Evolutionary conservation across 2,329 filamentous ascomycete genomes (phyloP), one percentile per base, ranked within the genome.

Genomic region (Epichloe hybrida): DNA sequence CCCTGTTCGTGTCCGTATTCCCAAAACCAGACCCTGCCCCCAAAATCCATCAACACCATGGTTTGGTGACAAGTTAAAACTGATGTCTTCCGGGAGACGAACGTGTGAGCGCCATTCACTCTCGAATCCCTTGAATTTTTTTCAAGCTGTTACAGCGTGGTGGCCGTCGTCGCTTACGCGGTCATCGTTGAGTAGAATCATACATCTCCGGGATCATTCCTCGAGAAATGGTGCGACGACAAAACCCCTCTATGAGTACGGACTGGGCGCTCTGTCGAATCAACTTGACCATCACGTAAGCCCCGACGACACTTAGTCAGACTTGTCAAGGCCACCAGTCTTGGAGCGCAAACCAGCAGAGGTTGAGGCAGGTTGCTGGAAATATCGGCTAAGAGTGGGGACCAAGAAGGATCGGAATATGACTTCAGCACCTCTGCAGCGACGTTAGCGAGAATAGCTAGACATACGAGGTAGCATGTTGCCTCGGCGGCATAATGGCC

Each of bases 351-450:
- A 85, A 73, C 88, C 87, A 68, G 88, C 81, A 62, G 89, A 86
- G 63, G 89, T 88, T 55, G 86, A 86, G 64, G 79, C 79, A 61
- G 69, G 64, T 60, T 68, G 60, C 62, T 75, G 71, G 79, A 97
- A 98, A 82, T 96, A 94, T 71, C 89, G 88, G 68, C 88, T 80
- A 67, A 97, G 85, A 63, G 94, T 81, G 61, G 93, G 93, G 67
- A 87, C 82, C 68, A 98, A 72, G 80, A 97, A 88, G 57, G 90
- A 95, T 71, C 88, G 86, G 87, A 97, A 98, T 74, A 98, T 79
- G 65, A 97, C 73, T 71, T 97, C 89, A 64, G 93, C 91, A 67
- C 93, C 93, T 67, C 93, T 97, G 57, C 5, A 13, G 11, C 44
- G 21, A 46, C 21, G 17, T 49, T 20, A 27, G 17, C 34, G 17